These are phyloP conservation scores for Rickenella mellea DNA, from an alignment of 768 basidiomycete species.

Conservation along the genomic window DNA sequence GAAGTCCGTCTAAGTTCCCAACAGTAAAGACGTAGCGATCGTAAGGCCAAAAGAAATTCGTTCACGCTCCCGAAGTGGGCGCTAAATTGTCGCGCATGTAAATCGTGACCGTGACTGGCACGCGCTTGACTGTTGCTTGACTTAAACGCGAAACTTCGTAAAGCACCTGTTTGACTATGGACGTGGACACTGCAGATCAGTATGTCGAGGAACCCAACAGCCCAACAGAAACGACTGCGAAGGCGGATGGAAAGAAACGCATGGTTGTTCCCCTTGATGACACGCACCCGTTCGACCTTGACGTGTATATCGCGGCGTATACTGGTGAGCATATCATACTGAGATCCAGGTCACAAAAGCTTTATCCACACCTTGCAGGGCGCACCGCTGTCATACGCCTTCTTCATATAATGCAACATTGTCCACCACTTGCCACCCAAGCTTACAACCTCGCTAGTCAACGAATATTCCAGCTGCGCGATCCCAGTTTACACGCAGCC, in stretches of 20 bases:
- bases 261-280: constrained; percentile 44
- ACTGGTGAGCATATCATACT: constrained; percentile 36
- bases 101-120: too few species aligned
- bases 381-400: constrained; percentile 69
- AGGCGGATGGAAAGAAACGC: background rate
- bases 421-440: constrained; percentile 61
- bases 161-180: background rate
- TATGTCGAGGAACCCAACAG: too few species aligned
- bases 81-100: too few species aligned
- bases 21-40: too few species aligned
- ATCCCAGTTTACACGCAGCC: constrained; percentile 31
- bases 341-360: background rate
- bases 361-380: constrained; percentile 34
- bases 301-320: constrained; percentile 69
- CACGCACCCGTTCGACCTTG: constrained; percentile 81
- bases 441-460: constrained; percentile 60
- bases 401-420: constrained; percentile 51
- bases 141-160: too few species aligned
- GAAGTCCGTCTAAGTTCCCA: too few species aligned
- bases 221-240: background rate
- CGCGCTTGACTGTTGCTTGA: too few species aligned
- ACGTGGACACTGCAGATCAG: background rate
- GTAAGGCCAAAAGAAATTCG: too few species aligned
- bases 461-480: constrained; percentile 58
- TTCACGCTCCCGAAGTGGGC: too few species aligned